Percentiles rank a stretch among this genome's conserved stretches.
Evolutionary conservation across 306 rosid species (phyloP).

Genomic region (Astragalus glycyphyllos): DNA sequence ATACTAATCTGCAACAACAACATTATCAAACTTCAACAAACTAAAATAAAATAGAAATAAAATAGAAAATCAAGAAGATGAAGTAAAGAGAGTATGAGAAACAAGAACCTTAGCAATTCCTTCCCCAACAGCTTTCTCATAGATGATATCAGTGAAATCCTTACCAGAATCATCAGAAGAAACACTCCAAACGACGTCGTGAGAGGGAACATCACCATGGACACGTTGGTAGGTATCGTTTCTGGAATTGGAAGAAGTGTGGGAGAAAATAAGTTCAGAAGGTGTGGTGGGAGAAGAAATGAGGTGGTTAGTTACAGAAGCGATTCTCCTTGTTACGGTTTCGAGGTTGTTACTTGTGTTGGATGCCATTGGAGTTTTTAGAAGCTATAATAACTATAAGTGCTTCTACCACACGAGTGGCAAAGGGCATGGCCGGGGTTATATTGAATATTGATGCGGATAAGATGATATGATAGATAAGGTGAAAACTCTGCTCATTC

Average conservation of each 20-base stretch:
- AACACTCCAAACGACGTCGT: constrained; percentile 63
- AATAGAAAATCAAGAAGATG: neutral
- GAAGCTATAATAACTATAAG: neutral
- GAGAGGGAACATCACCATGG: constrained; percentile 70
- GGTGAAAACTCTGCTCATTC: neutral
- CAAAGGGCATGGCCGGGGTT: neutral
- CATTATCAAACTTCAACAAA: neutral
- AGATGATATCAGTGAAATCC: constrained; percentile 70
- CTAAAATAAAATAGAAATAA: too few species aligned
- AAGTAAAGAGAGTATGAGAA: neutral
- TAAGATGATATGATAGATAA: neutral
- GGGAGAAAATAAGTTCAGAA: constrained; percentile 35
- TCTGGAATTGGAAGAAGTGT: constrained; percentile 26
- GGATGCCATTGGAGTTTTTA: constrained; percentile 42
- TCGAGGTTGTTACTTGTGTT: constrained; percentile 51
- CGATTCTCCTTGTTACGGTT: constrained; percentile 59
- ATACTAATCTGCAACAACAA: constrained; percentile 64
- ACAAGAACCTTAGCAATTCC: constrained; percentile 74
- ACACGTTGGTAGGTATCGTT: constrained; percentile 62
- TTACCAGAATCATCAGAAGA: constrained; percentile 57
- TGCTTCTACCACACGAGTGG: too few species aligned
- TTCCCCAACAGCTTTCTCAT: constrained; percentile 82
- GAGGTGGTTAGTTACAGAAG: constrained; percentile 67
- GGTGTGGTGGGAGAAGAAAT: constrained; percentile 29
- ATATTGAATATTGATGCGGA: neutral